phyloP scores from a whole-genome alignment of 2,329 filamentous ascomycete genomes.

The Myriosclerotinia curreyana region DNA sequence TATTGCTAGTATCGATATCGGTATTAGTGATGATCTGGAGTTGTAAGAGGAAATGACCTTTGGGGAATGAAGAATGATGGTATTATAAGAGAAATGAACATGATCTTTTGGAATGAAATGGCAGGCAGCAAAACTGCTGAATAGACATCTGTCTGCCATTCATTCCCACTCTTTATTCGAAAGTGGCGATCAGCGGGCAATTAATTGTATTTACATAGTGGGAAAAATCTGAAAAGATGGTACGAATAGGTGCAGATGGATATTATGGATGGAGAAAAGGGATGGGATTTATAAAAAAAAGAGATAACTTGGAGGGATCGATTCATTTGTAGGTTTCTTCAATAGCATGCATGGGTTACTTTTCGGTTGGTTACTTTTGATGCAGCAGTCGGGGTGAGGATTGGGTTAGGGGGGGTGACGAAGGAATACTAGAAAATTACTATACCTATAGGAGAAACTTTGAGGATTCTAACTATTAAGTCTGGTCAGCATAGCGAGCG shows the following conservation, averaged over 20 bases:
- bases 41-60: neutral
- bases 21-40: constrained; percentile 74
- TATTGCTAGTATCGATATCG: constrained; percentile 82
- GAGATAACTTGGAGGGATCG: neutral
- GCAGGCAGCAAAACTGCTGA: neutral
- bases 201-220: constrained; percentile 7
- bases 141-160: neutral
- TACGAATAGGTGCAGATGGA: neutral
- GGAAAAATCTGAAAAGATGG: neutral
- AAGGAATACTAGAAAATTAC: no score
- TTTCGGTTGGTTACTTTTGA: neutral
- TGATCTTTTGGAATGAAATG: neutral
- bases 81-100: neutral
- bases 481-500: no score
- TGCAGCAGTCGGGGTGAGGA: neutral
- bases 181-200: neutral
- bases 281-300: neutral
- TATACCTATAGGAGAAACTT: no score
- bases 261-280: constrained; percentile 2
- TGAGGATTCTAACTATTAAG: no score
- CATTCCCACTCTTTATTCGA: neutral
- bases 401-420: neutral
- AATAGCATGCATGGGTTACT: neutral
- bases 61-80: neutral
- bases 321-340: neutral